phyloP scores from a whole-genome alignment of 352 stramenopile species.

The Globisporangium splendens region DNA sequence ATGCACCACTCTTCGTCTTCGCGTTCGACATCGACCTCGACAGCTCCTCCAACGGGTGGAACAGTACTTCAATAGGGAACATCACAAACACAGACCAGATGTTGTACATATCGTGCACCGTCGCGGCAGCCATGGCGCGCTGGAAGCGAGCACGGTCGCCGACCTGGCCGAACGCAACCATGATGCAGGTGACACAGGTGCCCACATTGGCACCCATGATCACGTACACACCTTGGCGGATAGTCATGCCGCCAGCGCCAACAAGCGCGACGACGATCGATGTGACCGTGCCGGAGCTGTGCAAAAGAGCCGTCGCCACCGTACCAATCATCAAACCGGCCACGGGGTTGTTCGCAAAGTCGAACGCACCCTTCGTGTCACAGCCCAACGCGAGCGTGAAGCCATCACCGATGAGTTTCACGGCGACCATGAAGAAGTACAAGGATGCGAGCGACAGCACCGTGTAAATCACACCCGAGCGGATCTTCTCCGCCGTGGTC shows the following conservation, averaged over 20 bases:
- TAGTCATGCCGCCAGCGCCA: conserved; percentile 59
- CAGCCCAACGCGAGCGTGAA: conserved; percentile 73
- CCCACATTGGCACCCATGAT: conserved; percentile 93
- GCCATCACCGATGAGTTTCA: conserved; percentile 73
- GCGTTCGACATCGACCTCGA: conserved; percentile 37
- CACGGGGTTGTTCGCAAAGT: conserved; percentile 68
- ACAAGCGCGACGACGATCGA: conserved; percentile 77
- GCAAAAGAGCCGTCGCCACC: conserved; percentile 63
- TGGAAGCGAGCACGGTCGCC: conserved; percentile 61
- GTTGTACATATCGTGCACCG: conserved; percentile 85
- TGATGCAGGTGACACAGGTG: conserved; percentile 88
- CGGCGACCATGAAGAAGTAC: conserved; percentile 81
- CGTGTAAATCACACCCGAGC: conserved; percentile 23
- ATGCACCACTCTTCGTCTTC: conserved; percentile 27
- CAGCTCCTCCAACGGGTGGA: conserved; percentile 54
- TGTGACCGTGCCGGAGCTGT: conserved; percentile 75
- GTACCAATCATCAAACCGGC: conserved; percentile 80
- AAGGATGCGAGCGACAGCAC: conserved; percentile 41
- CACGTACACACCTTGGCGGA: conserved; percentile 85
- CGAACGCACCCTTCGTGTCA: conserved; percentile 60
- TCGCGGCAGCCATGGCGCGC: conserved; percentile 51
- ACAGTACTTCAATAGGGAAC: conserved; percentile 67
- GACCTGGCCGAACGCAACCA: conserved; percentile 88
- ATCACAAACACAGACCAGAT: conserved; percentile 75
- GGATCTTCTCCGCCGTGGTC: conserved; percentile 25